Evolutionary conservation across 176 grass and related monocot species (phyloP), one percentile per base, ranked within the genome.

Genomic region (Juncus effusus): DNA sequence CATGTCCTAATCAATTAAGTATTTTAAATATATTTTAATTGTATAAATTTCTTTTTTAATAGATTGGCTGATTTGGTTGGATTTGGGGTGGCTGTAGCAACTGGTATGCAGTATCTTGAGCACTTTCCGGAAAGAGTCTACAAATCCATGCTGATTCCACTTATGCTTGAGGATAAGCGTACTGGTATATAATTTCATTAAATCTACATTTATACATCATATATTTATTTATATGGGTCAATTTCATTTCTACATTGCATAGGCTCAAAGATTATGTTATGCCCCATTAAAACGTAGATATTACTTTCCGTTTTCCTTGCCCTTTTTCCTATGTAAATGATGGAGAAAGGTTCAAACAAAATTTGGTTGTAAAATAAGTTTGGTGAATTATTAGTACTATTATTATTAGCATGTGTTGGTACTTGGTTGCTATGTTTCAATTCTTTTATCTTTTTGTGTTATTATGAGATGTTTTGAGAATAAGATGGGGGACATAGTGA

Each of bases 91-190:
- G 93, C 88, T 10, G 64, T 86, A 56, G 88, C 93, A 54, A 86
- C 88, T 56, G 85, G 85, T 4, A 92, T 88, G 71, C 88, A 92
- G 63, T 97, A 86, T 73, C 82, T 89, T 51, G 82, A 89, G 60
- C 78, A 88, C 59, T 97, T 92, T 60, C 85, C 88, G 1, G 94
- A 92, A 58, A 92, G 88, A 62, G 79, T 78, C 40, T 97, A 92
- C 69, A 97, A 97, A 69, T 89, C 94, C 42, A 86, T 89, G 80
- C 75, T 97, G 10, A 72, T 97, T 40, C 74, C 85, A 74, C 60
- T 97, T 11, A 92, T 97, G 94, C 79, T 92, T 49, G 94, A 97
- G 40, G 78, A 92, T 56, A 92, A 86, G 75, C 82, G 94, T 12
- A 49, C 82, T 54, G 88, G 94, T 92, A 89, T 28, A 51, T 36